A percentile compares a stretch with the other conserved stretches of the same genome.
Evolutionary conservation across 2,329 filamentous ascomycete species (phyloP).

Genomic region (Tympanopsis confertula): DNA sequence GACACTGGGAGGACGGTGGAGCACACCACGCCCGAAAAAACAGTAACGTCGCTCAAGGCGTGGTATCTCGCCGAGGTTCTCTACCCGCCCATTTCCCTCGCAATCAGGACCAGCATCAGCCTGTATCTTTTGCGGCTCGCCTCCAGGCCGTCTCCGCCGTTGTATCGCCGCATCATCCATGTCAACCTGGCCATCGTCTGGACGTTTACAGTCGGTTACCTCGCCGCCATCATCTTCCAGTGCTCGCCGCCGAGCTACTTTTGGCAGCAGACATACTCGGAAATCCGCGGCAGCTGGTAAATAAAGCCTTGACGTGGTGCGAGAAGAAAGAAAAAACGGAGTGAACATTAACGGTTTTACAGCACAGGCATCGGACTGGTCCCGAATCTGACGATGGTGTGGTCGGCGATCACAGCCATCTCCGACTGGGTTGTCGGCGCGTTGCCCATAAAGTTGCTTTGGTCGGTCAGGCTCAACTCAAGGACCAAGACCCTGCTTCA

Average conservation of each 20-base stretch:
- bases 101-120: slow-evolving; percentile 26
- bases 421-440: slow-evolving; percentile 35
- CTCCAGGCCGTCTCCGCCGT: slow-evolving; percentile 11
- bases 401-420: slow-evolving; percentile 29
- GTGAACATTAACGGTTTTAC: slow-evolving; percentile 19
- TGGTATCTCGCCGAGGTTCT: slow-evolving; percentile 27
- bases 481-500: slow-evolving; percentile 32
- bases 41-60: slow-evolving; percentile 14
- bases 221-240: slow-evolving; percentile 35
- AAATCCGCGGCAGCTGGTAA: too few relatives aligned
- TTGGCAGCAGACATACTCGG: slow-evolving; percentile 27
- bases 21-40: slow-evolving; percentile 9
- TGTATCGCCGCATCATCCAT: slow-evolving; percentile 21
- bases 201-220: slow-evolving; percentile 19
- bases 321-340: too few relatives aligned
- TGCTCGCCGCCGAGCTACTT: slow-evolving; percentile 35
- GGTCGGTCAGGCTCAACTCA: slow-evolving; percentile 33
- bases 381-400: slow-evolving; percentile 27
- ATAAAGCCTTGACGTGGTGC: too few relatives aligned
- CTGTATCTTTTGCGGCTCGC: slow-evolving; percentile 27
- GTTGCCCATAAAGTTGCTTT: slow-evolving; percentile 36
- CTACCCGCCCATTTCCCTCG: slow-evolving; percentile 25
- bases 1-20: slow-evolving; percentile 14
- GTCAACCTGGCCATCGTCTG: slow-evolving; percentile 14
- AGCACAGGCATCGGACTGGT: slow-evolving; percentile 28